Evolutionary conservation across 208 protist species (phyloP), one percentile per base, ranked within the genome.

Genomic region (Crithidia fasciculata): DNA sequence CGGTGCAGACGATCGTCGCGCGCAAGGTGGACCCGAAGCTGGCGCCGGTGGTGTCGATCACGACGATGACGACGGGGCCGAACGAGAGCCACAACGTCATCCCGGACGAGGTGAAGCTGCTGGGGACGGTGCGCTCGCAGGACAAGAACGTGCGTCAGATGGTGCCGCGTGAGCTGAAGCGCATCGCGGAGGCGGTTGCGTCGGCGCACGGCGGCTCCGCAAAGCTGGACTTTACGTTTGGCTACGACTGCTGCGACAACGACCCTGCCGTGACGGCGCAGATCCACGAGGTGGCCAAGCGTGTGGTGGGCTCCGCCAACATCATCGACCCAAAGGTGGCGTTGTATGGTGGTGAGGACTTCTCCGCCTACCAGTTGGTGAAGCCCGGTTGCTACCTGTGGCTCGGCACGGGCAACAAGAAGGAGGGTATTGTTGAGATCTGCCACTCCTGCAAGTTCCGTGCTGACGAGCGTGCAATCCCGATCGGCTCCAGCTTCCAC

Each of bases 11-110:
- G 54, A 86, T 89, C 56, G 82, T 89, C n/a, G 80, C 85, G 50
- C 85, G 85, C 62, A 79, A 78, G 67, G 75, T 86, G 40, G 70
- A 81, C 45, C 76, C 81, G 50, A 64, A 72, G 40, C 41, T 69
- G 9, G 81, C 80, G 52, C 85, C 85, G 0, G 88, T 90, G 53
- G 74, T 93, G 9, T 84, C 77, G 55, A 74, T 90, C 13, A 76
- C 85, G 37, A 86, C 83, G 36, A 78, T 93, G 60, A 76, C 76
- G 47, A 79, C 81, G 40, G 88, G 85, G 8, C 67, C 76, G 6
- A 83, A 74, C 36, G 81, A 77, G 66, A 89, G 81, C 81, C 81
- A 90, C 77, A 93, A 89, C 61, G 83, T 93, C 44, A 90, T 93
- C 43, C 85, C 81, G 16, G 80, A 89, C 68, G 68, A 76, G 54